phyloP scores from a whole-genome alignment of 441 rosid species.

The Euphorbia corollata region DNA sequence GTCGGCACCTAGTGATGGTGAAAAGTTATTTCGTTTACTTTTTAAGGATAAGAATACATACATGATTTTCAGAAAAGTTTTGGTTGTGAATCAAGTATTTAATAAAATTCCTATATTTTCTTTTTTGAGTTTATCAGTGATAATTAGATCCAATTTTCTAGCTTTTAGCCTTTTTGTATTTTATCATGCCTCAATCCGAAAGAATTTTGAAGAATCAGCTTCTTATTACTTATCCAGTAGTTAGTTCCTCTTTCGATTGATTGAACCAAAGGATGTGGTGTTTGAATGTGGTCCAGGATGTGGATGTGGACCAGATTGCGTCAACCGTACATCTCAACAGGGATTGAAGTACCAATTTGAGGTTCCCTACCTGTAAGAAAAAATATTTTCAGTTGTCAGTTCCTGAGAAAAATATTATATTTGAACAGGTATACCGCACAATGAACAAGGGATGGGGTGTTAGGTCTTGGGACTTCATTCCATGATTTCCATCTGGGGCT shows the following conservation, averaged over 20 bases:
- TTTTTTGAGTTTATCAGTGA: neutral
- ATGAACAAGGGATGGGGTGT: conserved; percentile 59
- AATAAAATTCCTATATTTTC: neutral
- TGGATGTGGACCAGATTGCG: conserved; percentile 50
- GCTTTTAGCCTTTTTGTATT: neutral
- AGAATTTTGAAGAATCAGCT: neutral
- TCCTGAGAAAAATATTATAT: neutral
- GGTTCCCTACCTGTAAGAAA: conserved; percentile 25
- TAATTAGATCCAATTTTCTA: neutral
- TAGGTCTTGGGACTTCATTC: conserved; percentile 50
- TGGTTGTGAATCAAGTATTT: neutral
- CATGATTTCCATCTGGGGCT: conserved; percentile 58
- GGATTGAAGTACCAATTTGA: conserved; percentile 43
- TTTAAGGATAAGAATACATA: neutral
- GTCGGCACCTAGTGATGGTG: neutral
- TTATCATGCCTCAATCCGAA: neutral
- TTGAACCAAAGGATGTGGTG: conserved; percentile 50
- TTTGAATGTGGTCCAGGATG: conserved; percentile 61
- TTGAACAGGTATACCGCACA: conserved; percentile 40
- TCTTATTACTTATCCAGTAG: conserved; percentile 4
- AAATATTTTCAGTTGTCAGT: neutral
- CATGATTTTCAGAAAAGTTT: neutral
- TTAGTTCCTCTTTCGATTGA: conserved; percentile 29
- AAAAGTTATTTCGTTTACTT: neutral
- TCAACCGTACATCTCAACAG: conserved; percentile 46